Base-by-base conservation (phyloP, 1,284 basidiomycete genomes). In the Ganoderma multipileum region DNA sequence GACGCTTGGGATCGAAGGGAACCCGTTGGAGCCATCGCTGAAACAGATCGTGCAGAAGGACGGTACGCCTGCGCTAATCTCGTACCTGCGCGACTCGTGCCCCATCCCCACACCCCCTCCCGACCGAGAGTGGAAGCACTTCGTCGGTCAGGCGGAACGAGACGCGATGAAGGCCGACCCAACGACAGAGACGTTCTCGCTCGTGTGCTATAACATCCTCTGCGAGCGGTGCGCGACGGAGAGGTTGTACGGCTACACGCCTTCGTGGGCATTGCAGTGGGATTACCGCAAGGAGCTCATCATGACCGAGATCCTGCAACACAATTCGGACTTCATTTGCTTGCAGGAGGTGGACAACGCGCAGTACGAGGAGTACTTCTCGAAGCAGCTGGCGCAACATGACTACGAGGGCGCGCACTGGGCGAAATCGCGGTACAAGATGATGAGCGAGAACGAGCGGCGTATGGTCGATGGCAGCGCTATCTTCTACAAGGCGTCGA, bases 391-490 rank as follows among this genome's bases (percentile, higher is more conserved):
- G 60, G 84, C 86, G 68, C 86, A 89, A 64, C 88, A 91, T 55
- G 96, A 91, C 28, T 99, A 99, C 80, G 95, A 96, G 71, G 96
- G 97, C 18, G 89, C 96, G 20, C 96, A 93, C 80, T 97, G 93
- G 85, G 94, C 96, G n/a, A 97, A 98, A 83, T 93, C 95, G 63
- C 87, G 97, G 73, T 96, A 95, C 75, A 92, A 95, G 84, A 98
- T 95, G 41, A 98, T 99, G 96, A 89, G 89, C 67, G 92, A 94
- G 70, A 86, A 92, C 57, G 97, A 99, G 81, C 88, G 92, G 76
- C 88, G 93, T 72, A 85, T 89, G 77, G 97, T 99, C 41, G 98
- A 99, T 82, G 98, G 98, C 18, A 98, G 97, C 85, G 97, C 97
- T 6, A 98, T 89, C 38, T 99, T 99, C 83, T 99, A 91, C 90